Percentiles rank a stretch among this genome's conserved stretches.
phyloP scores from a whole-genome alignment of 2,329 filamentous ascomycete genomes.

The Aspergillus hortae region DNA sequence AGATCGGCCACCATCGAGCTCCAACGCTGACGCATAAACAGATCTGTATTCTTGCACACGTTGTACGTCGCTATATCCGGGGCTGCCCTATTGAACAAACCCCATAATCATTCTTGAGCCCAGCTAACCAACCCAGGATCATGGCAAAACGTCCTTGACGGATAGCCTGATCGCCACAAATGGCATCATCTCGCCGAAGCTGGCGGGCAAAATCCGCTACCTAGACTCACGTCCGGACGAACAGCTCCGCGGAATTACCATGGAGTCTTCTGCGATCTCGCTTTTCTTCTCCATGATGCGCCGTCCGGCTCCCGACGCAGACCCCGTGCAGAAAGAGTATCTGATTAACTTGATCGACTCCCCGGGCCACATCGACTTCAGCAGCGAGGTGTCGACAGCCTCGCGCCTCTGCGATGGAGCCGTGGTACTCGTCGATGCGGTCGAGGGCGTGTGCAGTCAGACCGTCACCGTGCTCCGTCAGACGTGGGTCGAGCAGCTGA shows the following conservation, averaged over 20 bases:
- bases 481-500: conserved; percentile 92
- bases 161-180: conserved; percentile 97
- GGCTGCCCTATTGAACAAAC: conserved; percentile 10
- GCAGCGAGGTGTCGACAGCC: conserved; percentile 94
- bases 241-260: conserved; percentile 95
- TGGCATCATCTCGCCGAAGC: conserved; percentile 96
- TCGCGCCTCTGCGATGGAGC: conserved; percentile 93
- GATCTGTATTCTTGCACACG: conserved; percentile 95
- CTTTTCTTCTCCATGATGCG: conserved; percentile 91
- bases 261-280: conserved; percentile 98
- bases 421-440: conserved; percentile 89
- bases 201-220: conserved; percentile 96
- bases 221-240: conserved; percentile 95
- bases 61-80: conserved; percentile 51
- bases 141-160: conserved; percentile 96
- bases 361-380: conserved; percentile 97
- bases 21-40: conserved; percentile 41
- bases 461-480: conserved; percentile 95
- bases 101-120: too few relatives aligned
- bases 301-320: conserved; percentile 63
- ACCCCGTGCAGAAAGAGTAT: conserved; percentile 77
- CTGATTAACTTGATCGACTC: conserved; percentile 97
- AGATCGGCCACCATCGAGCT: conserved; percentile 4
- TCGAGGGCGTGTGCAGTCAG: conserved; percentile 97
- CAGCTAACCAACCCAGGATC: conserved; percentile 57